These are phyloP conservation scores for Neoascochyta sp. DNA, from an alignment of 2,329 filamentous ascomycete species.

Conservation along the genomic window DNA sequence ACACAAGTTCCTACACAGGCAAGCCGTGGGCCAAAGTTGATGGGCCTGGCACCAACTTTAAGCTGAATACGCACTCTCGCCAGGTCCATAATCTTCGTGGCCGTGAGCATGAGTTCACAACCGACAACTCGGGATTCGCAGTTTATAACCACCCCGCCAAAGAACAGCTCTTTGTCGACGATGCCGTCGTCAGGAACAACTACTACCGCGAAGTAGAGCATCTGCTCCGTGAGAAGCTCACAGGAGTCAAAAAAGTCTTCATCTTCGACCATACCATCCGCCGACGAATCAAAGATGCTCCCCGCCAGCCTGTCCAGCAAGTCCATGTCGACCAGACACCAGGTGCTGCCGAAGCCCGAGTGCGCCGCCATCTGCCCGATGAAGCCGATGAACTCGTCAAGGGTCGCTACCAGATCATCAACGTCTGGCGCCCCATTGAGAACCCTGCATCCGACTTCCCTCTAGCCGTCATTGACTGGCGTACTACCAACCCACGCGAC, in stretches of 20 bases:
- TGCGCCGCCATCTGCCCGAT: conserved; percentile 57
- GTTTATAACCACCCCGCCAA: conserved; percentile 52
- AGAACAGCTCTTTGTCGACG: conserved; percentile 56
- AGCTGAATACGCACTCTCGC: conserved; percentile 44
- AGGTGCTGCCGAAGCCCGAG: conserved; percentile 57
- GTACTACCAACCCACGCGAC: conserved; percentile 55
- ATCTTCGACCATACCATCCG: conserved; percentile 74
- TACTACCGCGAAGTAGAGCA: conserved; percentile 63
- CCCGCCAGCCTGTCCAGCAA: conserved; percentile 63
- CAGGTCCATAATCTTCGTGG: conserved; percentile 56
- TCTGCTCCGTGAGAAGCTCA: conserved; percentile 53
- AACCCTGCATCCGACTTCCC: conserved; percentile 63
- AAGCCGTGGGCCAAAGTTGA: conserved; percentile 67
- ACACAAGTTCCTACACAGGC: conserved; percentile 48
- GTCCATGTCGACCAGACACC: conserved; percentile 72
- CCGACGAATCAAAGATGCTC: conserved; percentile 50
- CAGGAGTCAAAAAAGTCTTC: conserved; percentile 57
- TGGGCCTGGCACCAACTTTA: conserved; percentile 54
- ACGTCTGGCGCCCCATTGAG: conserved; percentile 67
- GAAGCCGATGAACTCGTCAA: conserved; percentile 57
- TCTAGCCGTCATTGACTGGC: conserved; percentile 65
- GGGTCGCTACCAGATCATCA: conserved; percentile 63
- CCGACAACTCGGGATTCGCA: conserved; percentile 58
- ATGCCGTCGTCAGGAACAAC: conserved; percentile 50
- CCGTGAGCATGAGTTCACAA: conserved; percentile 49